phyloP scores from a whole-genome alignment of 768 basidiomycete genomes.

The Xanthoconium purpureum region DNA sequence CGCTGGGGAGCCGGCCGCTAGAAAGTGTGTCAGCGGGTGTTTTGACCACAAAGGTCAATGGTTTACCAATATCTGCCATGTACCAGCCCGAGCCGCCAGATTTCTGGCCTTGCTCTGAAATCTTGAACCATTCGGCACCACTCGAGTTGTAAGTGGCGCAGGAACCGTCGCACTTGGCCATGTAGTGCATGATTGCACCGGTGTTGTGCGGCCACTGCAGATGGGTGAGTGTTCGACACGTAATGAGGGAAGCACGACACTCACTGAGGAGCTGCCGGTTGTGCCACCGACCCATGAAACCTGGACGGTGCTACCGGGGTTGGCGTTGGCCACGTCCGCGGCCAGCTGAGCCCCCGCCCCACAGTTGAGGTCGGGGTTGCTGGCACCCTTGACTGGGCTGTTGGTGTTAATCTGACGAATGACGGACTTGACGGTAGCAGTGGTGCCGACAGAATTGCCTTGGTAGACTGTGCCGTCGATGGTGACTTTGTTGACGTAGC shows the following conservation, averaged over 20 bases:
- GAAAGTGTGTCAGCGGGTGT: background rate
- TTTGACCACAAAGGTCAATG: background rate
- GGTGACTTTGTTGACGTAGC: constrained; percentile 24
- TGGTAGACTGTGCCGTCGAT: constrained; percentile 29
- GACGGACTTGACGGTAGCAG: constrained; percentile 27
- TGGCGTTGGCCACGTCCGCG: constrained; percentile 46
- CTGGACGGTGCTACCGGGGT: constrained; percentile 52
- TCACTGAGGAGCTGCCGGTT: constrained; percentile 33
- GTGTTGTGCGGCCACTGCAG: constrained; percentile 51
- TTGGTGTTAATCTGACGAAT: constrained; percentile 45
- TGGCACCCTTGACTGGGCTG: constrained; percentile 52
- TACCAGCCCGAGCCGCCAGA: constrained; percentile 41
- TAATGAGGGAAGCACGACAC: background rate
- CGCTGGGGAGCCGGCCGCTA: constrained; percentile 40
- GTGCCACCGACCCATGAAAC: constrained; percentile 51
- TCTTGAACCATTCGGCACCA: constrained; percentile 71
- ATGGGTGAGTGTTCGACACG: background rate
- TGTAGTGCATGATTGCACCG: constrained; percentile 71
- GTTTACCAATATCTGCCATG: constrained; percentile 47
- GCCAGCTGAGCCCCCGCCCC: constrained; percentile 51
- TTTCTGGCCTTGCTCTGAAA: constrained; percentile 49
- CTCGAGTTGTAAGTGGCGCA: constrained; percentile 56
- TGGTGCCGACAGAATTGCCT: constrained; percentile 32
- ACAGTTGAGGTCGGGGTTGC: constrained; percentile 55
- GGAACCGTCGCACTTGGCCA: constrained; percentile 56